These are phyloP conservation scores for Cystobasidium pallidum DNA, from an alignment of 1,284 basidiomycete species.

Conservation along the genomic window DNA sequence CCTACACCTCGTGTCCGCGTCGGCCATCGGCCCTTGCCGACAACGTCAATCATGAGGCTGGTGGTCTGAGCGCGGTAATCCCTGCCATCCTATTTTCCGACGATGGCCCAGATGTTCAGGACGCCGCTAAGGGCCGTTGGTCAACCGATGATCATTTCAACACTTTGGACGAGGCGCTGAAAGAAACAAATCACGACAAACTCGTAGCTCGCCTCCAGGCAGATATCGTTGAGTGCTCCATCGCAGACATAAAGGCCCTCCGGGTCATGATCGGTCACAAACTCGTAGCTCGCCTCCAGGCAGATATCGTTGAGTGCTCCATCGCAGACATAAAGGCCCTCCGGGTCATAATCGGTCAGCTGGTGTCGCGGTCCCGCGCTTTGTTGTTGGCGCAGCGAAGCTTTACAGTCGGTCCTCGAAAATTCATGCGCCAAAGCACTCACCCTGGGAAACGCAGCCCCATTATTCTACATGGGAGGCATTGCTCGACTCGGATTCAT, in stretches of 20 bases:
- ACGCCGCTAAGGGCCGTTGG: background rate
- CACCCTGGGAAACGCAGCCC: slow-evolving; percentile 23
- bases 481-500: slow-evolving; percentile 56
- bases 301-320: slow-evolving; percentile 21
- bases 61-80: slow-evolving; percentile 18
- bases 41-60: no score
- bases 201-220: slow-evolving; percentile 16
- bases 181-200: slow-evolving; percentile 8
- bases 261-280: no score
- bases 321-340: slow-evolving; percentile 6
- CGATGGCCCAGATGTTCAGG: slow-evolving; percentile 6
- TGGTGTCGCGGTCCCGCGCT: background rate
- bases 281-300: slow-evolving; percentile 14
- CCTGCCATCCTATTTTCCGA: background rate
- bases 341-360: background rate
- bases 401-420: slow-evolving; percentile 19
- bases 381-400: slow-evolving; percentile 32
- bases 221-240: slow-evolving; percentile 21
- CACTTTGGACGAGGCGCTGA: slow-evolving; percentile 18
- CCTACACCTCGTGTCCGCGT: slow-evolving; percentile 2
- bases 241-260: slow-evolving; percentile 1
- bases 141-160: slow-evolving; percentile 25
- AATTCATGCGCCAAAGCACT: slow-evolving; percentile 16
- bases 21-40: no score
- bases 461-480: slow-evolving; percentile 3